phyloP scores from a whole-genome alignment of 2,329 filamentous ascomycete genomes.

The Neonectria punicea region DNA sequence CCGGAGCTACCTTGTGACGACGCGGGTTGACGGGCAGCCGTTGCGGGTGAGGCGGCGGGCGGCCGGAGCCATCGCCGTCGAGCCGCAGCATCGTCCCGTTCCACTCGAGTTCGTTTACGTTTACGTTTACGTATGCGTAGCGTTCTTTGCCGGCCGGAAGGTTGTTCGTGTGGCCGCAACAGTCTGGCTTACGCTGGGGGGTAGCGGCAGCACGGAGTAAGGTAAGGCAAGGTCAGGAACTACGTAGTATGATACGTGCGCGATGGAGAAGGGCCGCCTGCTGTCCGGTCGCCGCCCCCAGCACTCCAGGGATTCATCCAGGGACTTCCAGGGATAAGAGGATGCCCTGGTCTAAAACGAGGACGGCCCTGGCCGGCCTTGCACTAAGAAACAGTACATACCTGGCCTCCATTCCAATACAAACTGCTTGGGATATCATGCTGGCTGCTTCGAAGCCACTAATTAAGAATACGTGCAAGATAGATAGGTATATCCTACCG shows the following conservation, averaged over 20 bases:
- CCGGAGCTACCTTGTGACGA: slow-evolving; percentile 58
- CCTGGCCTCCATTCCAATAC: background rate
- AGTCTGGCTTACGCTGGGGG: background rate
- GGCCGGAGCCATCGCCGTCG: slow-evolving; percentile 29
- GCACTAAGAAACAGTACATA: background rate
- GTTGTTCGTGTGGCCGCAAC: background rate
- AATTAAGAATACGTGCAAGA: no score
- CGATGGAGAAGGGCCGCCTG: background rate
- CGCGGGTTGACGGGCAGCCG: slow-evolving; percentile 62
- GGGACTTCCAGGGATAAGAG: background rate
- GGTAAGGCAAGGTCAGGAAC: background rate
- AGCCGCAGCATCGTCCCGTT: slow-evolving; percentile 20
- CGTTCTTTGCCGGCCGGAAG: background rate
- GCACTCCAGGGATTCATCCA: slow-evolving; percentile 2
- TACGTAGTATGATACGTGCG: background rate
- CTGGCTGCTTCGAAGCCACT: background rate
- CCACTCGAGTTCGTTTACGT: slow-evolving; percentile 11
- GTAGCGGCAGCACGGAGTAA: background rate
- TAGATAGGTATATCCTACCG: background rate
- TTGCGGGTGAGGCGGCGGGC: slow-evolving; percentile 41
- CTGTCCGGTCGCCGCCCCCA: background rate
- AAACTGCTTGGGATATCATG: background rate
- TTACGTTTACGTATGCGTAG: background rate
- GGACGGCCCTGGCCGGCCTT: background rate
- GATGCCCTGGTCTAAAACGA: background rate